Evolutionary conservation across 1,139 yeast species (phyloP).

Genomic region (Pichia sp.): DNA sequence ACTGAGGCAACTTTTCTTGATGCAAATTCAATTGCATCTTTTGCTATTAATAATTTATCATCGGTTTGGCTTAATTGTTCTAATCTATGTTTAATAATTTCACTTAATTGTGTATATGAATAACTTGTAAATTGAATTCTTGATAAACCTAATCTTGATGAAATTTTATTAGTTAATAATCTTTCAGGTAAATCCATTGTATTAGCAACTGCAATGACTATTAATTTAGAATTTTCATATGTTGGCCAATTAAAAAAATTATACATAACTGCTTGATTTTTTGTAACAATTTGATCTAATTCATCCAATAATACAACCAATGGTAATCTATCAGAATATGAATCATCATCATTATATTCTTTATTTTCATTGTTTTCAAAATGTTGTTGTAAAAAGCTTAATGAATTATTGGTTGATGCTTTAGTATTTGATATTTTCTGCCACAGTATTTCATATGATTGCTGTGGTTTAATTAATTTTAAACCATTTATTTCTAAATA

Average conservation of each 20-base stretch:
- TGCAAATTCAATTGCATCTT: slow-evolving; percentile 86
- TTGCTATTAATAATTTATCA: slow-evolving; percentile 38
- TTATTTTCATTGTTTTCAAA: slow-evolving; percentile 29
- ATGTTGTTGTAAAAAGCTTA: slow-evolving; percentile 46
- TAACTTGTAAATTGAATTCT: slow-evolving; percentile 88
- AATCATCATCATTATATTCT: neutral
- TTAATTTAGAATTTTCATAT: slow-evolving; percentile 65
- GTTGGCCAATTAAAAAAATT: slow-evolving; percentile 98
- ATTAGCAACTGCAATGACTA: slow-evolving; percentile 91
- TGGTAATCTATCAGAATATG: slow-evolving; percentile 35
- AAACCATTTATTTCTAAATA: slow-evolving; percentile 88
- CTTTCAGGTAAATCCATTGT: slow-evolving; percentile 97
- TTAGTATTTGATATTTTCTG: slow-evolving; percentile 59
- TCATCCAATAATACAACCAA: slow-evolving; percentile 84
- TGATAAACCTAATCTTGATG: slow-evolving; percentile 84
- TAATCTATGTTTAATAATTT: slow-evolving; percentile 67
- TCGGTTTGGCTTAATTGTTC: slow-evolving; percentile 43
- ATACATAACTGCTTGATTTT: slow-evolving; percentile 83
- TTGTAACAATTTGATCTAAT: slow-evolving; percentile 83
- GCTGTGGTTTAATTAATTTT: slow-evolving; percentile 73
- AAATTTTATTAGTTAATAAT: slow-evolving; percentile 75
- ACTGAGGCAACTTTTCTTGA: slow-evolving; percentile 93
- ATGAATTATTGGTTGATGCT: slow-evolving; percentile 60
- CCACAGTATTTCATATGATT: slow-evolving; percentile 85
- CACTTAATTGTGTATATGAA: slow-evolving; percentile 68